Base-by-base conservation (phyloP, 345 rosid species). In the Eucalyptus fibrosa region DNA sequence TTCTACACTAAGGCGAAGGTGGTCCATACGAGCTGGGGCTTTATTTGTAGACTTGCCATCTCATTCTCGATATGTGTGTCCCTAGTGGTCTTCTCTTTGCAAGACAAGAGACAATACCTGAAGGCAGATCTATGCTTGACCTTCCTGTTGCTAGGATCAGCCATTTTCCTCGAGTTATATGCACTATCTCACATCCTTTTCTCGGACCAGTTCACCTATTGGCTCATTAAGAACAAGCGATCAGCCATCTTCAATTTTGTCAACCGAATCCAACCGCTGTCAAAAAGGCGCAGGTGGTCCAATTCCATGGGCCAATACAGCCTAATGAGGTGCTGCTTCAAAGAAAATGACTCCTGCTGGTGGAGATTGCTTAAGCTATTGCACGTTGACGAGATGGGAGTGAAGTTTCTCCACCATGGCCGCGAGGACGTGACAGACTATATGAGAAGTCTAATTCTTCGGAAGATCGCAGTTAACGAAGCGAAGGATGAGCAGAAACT, bases 161-260 rank as follows among this genome's bases (percentile, higher is more conserved):
- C 92, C 9, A 13, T 88, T 77, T 16, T 80, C 21, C 55, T 91
- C 28, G 93, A 93, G 42, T 19, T 88, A 7, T 55, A 47, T 21
- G 77, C 92, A 23, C 12, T 83, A 7, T 60, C 32, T 6, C 5
- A 37, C 50, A 32, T 86, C 10, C 4, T 86, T 49, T 32, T 82
- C 26, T 94, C 93, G 1, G 87, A 62, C 28, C 60, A 85, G 91
- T 23, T 89, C 9, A 7, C 28, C 4, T 10, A 7, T 37, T 88
- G 86, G 65, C 55, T 21, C 87, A 42, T 28, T 7, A 21, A 87
- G 17, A 87, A 56, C 5, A 40, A 40, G 10, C 14, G 6, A 45
- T 65, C 3, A 6, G 8, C 24, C 2, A 2, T 34, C n/a, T 23
- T 86, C 9, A 3, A n/a, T 24, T 3, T 10, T 4, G 32, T 86